Evolutionary conservation across 176 grass and related monocot species (phyloP).

Genomic region (Juncus inflexus): DNA sequence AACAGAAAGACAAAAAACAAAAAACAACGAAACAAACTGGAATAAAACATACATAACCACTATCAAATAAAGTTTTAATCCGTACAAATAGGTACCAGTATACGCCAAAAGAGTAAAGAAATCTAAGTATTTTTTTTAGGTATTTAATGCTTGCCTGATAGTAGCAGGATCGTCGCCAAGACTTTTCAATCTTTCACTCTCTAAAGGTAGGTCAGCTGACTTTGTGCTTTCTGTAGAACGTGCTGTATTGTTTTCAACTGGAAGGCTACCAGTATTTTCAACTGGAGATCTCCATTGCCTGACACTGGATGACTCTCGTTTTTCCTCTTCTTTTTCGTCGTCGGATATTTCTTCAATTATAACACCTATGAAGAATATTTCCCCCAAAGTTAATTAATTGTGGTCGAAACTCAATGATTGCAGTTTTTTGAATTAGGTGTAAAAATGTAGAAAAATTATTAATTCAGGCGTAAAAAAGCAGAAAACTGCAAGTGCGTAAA

Average conservation of each 20-base stretch:
- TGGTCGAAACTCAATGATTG: background rate
- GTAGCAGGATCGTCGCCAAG: constrained; percentile 45
- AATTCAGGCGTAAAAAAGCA: background rate
- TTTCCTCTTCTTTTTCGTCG: constrained; percentile 44
- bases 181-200: constrained; percentile 31
- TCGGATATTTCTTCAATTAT: constrained; percentile 92
- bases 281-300: constrained; percentile 41
- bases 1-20: no score
- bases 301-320: constrained; percentile 27
- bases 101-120: no score
- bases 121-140: background rate
- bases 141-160: constrained; percentile 36
- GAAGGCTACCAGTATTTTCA: constrained; percentile 39
- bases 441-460: background rate
- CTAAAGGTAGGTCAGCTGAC: constrained; percentile 6
- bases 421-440: background rate
- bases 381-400: background rate
- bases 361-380: constrained; percentile 47
- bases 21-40: no score
- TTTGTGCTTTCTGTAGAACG: constrained; percentile 24
- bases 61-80: no score
- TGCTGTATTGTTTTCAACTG: constrained; percentile 35
- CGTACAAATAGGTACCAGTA: no score
- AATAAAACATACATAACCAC: no score
- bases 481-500: background rate